Percentiles rank a stretch among this genome's conserved stretches.
Evolutionary conservation across 73 alveolate genomes (phyloP).

Genomic region (Paramecium pentaurelia): DNA sequence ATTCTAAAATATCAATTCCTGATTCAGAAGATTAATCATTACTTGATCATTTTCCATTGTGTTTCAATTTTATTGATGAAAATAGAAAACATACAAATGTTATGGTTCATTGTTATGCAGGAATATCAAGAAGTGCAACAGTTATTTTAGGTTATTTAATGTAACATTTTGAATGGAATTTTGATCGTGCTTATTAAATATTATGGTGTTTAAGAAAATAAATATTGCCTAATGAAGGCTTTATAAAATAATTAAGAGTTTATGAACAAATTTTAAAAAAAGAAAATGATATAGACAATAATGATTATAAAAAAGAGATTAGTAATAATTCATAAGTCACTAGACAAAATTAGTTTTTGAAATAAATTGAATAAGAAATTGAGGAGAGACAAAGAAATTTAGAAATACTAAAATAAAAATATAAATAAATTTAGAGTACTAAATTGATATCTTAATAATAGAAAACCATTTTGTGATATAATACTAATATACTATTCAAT

Average conservation of each 20-base stretch:
- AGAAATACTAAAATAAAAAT: neutral
- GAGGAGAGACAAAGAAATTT: neutral
- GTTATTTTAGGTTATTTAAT: conserved; percentile 68
- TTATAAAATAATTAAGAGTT: conserved; percentile 64
- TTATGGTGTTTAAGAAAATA: conserved; percentile 58
- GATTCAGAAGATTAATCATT: neutral
- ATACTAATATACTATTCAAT: neutral
- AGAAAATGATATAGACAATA: neutral
- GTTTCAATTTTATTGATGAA: neutral
- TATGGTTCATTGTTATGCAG: conserved; percentile 73
- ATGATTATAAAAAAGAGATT: neutral
- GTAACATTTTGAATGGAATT: conserved; percentile 52
- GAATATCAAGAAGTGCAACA: conserved; percentile 68
- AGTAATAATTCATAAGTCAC: neutral
- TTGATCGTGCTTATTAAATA: conserved; percentile 55
- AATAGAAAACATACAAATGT: conserved; percentile 41
- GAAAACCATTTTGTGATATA: neutral
- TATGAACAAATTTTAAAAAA: neutral
- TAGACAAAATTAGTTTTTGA: neutral
- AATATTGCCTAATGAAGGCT: conserved; percentile 69
- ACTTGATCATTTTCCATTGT: neutral
- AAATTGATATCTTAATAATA: neutral
- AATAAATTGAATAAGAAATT: conserved; percentile 21
- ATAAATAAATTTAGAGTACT: neutral
- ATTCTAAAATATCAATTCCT: neutral